phyloP scores from a whole-genome alignment of 768 basidiomycete species.

The Cystofilobasidium macerans region DNA sequence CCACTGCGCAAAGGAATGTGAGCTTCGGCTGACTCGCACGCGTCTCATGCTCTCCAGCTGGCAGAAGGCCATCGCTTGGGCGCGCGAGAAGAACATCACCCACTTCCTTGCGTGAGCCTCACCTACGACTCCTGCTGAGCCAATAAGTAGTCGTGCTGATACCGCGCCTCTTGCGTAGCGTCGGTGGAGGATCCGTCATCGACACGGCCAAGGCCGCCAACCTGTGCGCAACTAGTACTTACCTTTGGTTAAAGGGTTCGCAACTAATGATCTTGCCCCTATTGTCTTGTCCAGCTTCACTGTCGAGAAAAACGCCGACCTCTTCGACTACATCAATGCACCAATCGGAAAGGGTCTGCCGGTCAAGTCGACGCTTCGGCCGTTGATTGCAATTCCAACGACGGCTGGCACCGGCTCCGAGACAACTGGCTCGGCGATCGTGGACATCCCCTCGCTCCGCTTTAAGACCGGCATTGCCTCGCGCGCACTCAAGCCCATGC shows the following conservation, averaged over 20 bases:
- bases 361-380: conserved; percentile 59
- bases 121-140: conserved; percentile 22
- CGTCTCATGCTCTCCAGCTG: conserved; percentile 46
- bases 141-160: neutral
- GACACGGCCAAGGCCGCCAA: conserved; percentile 95
- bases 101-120: conserved; percentile 74
- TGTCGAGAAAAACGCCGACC: conserved; percentile 80
- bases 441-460: conserved; percentile 77
- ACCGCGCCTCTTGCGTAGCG: conserved; percentile 42
- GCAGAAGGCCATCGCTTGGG: conserved; percentile 78
- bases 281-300: conserved; percentile 51
- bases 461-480: conserved; percentile 97
- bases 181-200: conserved; percentile 89
- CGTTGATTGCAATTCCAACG: conserved; percentile 73
- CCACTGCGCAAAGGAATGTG: neutral
- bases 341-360: conserved; percentile 64
- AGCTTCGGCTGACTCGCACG: neutral
- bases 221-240: conserved; percentile 43
- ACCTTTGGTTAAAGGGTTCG: too few species aligned
- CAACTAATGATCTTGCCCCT: too few species aligned
- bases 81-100: conserved; percentile 73
- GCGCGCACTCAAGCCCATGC: conserved; percentile 75
- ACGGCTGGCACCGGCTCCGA: conserved; percentile 66
- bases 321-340: conserved; percentile 95
- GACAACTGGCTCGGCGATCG: conserved; percentile 87